Percentiles rank a stretch among this genome's conserved stretches.
Conservation (phyloP, 768 basidiomycete genomes). For the Tulasnella sp. region DNA sequence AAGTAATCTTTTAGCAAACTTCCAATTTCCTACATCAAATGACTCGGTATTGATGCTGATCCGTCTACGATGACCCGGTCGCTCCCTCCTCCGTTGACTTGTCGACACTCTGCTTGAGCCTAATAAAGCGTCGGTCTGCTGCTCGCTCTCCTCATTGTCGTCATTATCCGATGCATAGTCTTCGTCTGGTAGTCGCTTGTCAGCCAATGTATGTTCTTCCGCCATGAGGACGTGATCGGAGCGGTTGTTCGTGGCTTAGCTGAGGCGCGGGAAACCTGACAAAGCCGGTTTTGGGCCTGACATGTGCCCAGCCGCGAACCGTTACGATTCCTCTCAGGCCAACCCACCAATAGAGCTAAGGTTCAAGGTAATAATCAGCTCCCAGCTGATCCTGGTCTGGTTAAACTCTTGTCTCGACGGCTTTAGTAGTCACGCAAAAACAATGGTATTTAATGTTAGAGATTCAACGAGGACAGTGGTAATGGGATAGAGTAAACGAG, state of each 20-base stretch:
- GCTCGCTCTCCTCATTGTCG: not conserved
- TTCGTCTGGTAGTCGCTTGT: not conserved
- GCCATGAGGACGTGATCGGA: not conserved
- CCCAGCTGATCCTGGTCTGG: no score
- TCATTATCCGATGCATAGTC: not conserved
- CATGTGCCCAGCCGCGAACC: no score
- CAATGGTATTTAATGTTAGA: not conserved
- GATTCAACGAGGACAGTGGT: not conserved
- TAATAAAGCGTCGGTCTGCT: not conserved
- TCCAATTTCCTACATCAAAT: not conserved
- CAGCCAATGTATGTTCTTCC: not conserved
- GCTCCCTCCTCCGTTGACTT: not conserved
- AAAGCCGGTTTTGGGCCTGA: not conserved
- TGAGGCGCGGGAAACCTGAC: not conserved
- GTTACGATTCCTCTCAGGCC: no score
- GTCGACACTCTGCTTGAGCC: not conserved
- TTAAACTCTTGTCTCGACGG: no score
- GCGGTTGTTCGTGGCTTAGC: not conserved
- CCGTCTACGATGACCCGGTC: not conserved
- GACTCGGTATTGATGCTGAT: not conserved
- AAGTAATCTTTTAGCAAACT: constrained; percentile 10
- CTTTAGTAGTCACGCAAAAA: no score
- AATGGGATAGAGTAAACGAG: not conserved
- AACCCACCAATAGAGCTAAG: no score
- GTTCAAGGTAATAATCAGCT: no score